Percentiles rank a stretch among this genome's conserved stretches.
Conservation (phyloP, 2,329 filamentous ascomycete species). For the Pseudocercospora cruenta region DNA sequence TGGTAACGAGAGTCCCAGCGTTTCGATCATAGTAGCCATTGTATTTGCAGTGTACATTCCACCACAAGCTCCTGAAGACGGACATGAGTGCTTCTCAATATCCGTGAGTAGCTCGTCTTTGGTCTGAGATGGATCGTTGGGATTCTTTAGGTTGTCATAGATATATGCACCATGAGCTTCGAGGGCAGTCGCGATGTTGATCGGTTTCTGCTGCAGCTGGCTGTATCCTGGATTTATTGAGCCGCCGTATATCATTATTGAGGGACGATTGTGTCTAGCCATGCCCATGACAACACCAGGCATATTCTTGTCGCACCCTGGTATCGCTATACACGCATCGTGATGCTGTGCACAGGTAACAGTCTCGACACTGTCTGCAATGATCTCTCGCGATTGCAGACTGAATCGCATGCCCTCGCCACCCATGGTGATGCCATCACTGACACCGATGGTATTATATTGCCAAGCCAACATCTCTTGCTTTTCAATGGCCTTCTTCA, state of each 20-base stretch:
- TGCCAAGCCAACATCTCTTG: conserved; percentile 93
- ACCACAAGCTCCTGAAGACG: conserved; percentile 77
- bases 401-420: conserved; percentile 95
- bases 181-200: conserved; percentile 89
- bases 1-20: conserved; percentile 80
- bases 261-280: conserved; percentile 86
- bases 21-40: conserved; percentile 88
- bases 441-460: conserved; percentile 85
- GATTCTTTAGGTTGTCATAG: conserved; percentile 73
- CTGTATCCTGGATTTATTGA: conserved; percentile 88
- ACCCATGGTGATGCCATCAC: conserved; percentile 94
- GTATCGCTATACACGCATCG: conserved; percentile 90
- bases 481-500: conserved; percentile 79
- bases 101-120: conserved; percentile 82
- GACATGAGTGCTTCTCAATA: conserved; percentile 77
- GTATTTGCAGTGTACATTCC: conserved; percentile 97
- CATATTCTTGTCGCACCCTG: conserved; percentile 98
- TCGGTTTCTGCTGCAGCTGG: conserved; percentile 70
- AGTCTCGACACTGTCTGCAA: conserved; percentile 91
- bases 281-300: conserved; percentile 76
- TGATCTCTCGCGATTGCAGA: conserved; percentile 85
- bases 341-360: conserved; percentile 90
- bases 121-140: conserved; percentile 68
- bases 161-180: conserved; percentile 82
- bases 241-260: conserved; percentile 93